A percentile compares a stretch with the other conserved stretches of the same genome.
Evolutionary conservation across 495 filamentous ascomycete species (phyloP).

Genomic region (Thozetella sp.): DNA sequence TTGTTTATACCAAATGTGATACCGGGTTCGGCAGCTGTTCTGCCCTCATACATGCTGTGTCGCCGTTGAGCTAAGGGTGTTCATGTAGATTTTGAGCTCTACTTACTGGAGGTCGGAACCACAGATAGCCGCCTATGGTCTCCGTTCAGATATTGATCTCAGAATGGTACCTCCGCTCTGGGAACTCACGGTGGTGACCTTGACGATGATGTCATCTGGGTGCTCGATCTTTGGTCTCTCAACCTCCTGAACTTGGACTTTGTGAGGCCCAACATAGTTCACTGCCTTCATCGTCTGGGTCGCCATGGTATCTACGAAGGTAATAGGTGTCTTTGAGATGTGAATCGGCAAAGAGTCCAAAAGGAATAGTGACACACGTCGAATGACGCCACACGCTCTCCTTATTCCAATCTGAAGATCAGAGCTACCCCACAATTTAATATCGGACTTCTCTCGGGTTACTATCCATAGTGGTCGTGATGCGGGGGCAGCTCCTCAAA

Average conservation of each 20-base stretch:
- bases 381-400: too few relatives aligned
- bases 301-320: too few relatives aligned
- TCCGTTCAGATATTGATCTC: neutral
- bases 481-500: too few relatives aligned
- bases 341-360: too few relatives aligned
- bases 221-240: conserved; percentile 52
- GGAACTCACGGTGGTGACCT: conserved; percentile 49
- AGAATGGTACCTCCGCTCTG: neutral
- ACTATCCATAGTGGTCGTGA: too few relatives aligned
- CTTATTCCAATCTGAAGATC: too few relatives aligned
- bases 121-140: conserved; percentile 53
- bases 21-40: conserved; percentile 47
- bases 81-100: neutral
- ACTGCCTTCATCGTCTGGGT: neutral
- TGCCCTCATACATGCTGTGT: conserved; percentile 51
- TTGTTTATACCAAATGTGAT: conserved; percentile 44
- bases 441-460: too few relatives aligned
- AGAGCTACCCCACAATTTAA: too few relatives aligned
- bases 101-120: conserved; percentile 24
- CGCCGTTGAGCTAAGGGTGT: neutral
- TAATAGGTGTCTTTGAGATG: too few relatives aligned
- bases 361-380: too few relatives aligned
- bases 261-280: conserved; percentile 31
- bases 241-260: conserved; percentile 41
- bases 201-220: conserved; percentile 56